These are phyloP conservation scores for Arthrobotrys megalospora DNA, from an alignment of 2,329 filamentous ascomycete genomes.

Conservation along the genomic window DNA sequence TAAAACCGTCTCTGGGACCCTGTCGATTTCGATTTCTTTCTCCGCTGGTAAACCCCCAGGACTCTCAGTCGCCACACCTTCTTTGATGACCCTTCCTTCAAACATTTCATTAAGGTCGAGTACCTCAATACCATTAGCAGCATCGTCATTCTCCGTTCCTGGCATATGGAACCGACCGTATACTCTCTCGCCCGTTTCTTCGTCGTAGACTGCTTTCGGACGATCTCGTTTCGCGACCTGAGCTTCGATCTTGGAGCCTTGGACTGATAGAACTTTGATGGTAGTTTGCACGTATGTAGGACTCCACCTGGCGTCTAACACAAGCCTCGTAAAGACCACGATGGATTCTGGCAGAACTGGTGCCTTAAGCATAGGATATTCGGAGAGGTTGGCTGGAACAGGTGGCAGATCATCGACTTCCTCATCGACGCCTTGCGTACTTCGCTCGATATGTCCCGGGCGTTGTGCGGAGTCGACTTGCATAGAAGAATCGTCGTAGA, in stretches of 20 bases:
- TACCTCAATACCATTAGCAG: conserved; percentile 43
- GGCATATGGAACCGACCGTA: conserved; percentile 64
- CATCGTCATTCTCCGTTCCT: conserved; percentile 61
- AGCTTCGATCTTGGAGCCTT: conserved; percentile 38
- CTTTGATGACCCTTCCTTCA: conserved; percentile 47
- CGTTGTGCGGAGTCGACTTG: conserved; percentile 50
- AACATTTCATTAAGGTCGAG: conserved; percentile 20
- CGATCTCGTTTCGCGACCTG: conserved; percentile 62
- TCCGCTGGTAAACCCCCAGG: background rate
- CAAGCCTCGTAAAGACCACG: conserved; percentile 62
- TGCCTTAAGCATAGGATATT: conserved; percentile 59
- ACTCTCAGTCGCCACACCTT: conserved; percentile 14
- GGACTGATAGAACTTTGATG: conserved; percentile 60
- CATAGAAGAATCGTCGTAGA: conserved; percentile 62
- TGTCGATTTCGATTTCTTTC: conserved; percentile 8
- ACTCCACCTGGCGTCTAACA: conserved; percentile 57
- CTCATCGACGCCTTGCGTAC: conserved; percentile 56
- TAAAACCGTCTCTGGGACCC: conserved; percentile 48
- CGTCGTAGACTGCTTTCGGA: conserved; percentile 60
- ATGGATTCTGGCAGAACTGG: conserved; percentile 62
- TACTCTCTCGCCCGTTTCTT: conserved; percentile 63
- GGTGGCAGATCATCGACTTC: conserved; percentile 62
- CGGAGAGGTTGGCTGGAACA: conserved; percentile 62
- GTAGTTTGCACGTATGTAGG: conserved; percentile 63
- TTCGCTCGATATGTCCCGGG: conserved; percentile 38